phyloP scores from a whole-genome alignment of 2,329 filamentous ascomycete genomes.

The Apiospora koreana region DNA sequence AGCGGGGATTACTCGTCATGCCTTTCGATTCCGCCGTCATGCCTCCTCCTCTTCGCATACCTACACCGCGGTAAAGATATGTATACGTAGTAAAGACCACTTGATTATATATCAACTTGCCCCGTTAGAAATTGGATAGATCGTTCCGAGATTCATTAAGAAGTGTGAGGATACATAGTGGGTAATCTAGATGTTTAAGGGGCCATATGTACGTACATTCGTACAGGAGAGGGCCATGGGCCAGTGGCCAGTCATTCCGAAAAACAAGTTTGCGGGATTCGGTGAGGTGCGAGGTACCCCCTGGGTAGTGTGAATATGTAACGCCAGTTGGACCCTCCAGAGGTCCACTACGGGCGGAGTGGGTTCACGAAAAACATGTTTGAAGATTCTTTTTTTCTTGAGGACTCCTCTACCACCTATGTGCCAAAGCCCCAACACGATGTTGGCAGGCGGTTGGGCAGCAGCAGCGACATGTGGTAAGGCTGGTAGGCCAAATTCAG shows the following conservation, averaged over 20 bases:
- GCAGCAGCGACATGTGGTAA: not conserved
- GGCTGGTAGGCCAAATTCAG: not conserved
- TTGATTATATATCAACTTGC: not conserved
- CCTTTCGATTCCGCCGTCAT: not conserved
- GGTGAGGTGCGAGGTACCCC: not conserved
- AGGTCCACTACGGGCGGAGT: not conserved
- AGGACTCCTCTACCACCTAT: not conserved
- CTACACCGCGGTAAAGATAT: not conserved
- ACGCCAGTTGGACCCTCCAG: not conserved
- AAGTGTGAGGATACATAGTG: not conserved
- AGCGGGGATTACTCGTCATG: not conserved
- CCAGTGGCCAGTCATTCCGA: not conserved
- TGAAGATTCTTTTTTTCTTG: not conserved
- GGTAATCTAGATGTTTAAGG: not conserved
- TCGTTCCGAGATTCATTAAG: not conserved
- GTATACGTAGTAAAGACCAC: not conserved
- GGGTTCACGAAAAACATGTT: slow-evolving; percentile 4
- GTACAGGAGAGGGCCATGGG: not conserved
- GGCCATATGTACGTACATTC: not conserved
- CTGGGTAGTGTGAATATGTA: not conserved
- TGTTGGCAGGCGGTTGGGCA: not conserved
- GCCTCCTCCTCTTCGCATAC: not conserved
- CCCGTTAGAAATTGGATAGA: not conserved
- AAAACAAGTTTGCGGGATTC: not conserved
- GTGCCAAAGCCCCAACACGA: not conserved